Conservation (phyloP, 129 eudicot species). For the Flaveria robusta region DNA sequence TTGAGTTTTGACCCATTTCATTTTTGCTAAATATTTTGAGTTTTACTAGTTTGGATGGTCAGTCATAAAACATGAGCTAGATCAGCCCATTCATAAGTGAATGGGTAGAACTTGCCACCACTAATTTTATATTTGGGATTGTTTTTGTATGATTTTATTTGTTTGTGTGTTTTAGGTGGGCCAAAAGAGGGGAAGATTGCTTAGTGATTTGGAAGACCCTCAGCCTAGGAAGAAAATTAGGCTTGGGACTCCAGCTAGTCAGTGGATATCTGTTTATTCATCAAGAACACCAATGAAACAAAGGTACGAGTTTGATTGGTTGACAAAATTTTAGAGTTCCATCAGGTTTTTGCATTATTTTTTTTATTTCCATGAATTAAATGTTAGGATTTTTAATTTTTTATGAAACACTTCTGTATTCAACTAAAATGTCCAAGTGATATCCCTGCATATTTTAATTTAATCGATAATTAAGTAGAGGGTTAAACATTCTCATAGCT, state of each 20-base stretch:
- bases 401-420: neutral
- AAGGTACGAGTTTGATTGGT: conserved; percentile 42
- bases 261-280: conserved; percentile 80
- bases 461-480: neutral
- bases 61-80: neutral
- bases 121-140: neutral
- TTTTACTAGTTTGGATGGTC: neutral
- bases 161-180: conserved; percentile 61
- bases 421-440: neutral
- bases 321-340: neutral
- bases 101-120: neutral
- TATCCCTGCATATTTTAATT: neutral
- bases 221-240: conserved; percentile 82
- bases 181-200: conserved; percentile 73
- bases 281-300: conserved; percentile 85
- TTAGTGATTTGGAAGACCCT: conserved; percentile 58
- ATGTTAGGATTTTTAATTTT: neutral
- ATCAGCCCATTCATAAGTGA: neutral
- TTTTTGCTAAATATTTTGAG: neutral
- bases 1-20: neutral
- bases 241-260: conserved; percentile 80
- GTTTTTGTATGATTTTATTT: conserved; percentile 3
- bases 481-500: neutral
- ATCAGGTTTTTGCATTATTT: neutral
- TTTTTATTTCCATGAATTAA: neutral